These are phyloP conservation scores for Carallia pectinifolia DNA, from an alignment of 345 rosid species.

Conservation along the genomic window DNA sequence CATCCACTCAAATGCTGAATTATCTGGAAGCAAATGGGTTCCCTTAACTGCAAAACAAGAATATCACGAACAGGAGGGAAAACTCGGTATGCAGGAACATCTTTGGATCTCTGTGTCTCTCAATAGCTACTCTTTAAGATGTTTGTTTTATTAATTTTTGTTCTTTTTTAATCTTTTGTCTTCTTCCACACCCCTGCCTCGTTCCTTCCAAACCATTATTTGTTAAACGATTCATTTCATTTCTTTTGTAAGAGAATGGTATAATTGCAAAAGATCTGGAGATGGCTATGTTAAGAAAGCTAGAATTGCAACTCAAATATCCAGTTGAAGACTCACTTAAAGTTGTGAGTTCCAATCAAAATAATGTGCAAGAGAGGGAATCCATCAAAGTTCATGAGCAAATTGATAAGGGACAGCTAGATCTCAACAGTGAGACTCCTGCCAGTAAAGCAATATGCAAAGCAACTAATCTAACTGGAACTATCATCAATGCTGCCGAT, in stretches of 20 bases:
- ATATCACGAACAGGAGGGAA: constrained; percentile 29
- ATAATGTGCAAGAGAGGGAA: constrained; percentile 32
- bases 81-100: constrained; percentile 27
- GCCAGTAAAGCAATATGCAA: constrained; percentile 27
- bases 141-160: constrained; percentile 1
- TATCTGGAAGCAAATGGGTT: constrained; percentile 32
- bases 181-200: background rate
- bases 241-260: constrained; percentile 37
- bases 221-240: background rate
- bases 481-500: constrained; percentile 21
- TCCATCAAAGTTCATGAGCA: constrained; percentile 23
- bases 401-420: constrained; percentile 34
- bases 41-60: constrained; percentile 21
- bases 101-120: constrained; percentile 6
- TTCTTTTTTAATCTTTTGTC: background rate
- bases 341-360: constrained; percentile 28
- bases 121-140: background rate
- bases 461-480: constrained; percentile 24
- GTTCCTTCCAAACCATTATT: background rate
- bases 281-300: constrained; percentile 33
- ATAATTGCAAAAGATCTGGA: constrained; percentile 39
- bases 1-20: constrained; percentile 44
- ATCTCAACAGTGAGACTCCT: constrained; percentile 34
- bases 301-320: constrained; percentile 36
- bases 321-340: constrained; percentile 36